Base-by-base conservation (phyloP, 345 rosid genomes). In the Heritiera littoralis region DNA sequence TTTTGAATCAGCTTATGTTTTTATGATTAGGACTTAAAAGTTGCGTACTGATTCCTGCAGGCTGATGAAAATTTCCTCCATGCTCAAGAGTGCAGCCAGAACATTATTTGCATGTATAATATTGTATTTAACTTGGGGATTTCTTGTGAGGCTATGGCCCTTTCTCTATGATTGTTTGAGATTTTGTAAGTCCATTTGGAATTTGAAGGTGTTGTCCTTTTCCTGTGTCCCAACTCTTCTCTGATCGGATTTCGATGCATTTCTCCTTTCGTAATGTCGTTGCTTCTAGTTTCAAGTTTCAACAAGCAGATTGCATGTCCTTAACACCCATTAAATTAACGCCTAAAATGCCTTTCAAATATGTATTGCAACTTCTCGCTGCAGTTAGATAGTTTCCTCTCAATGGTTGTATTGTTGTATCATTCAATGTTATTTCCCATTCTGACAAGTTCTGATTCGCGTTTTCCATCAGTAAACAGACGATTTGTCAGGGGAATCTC, bases 21-120 rank as follows among this genome's bases (percentile, higher is more conserved):
- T 17, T 17, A 41, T 41, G 49, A 66, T 66, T 66, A 40, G 49
- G 51, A 18, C 14, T 40, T 66, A 17, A 35, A 30, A 32, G 35
- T 23, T 61, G 41, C 40, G 1, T 28, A 61, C 17, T 30, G 40
- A 5, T 63, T 58, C 28, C 61, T 58, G 30, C 3, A n/a, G 28
- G 60, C 23, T 18, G 60, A 55, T 6, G 20, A 55, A 18, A 18
- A 18, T 61, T 12, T 12, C 64, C 64, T 59, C 35, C 32, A 20
- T 30, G 18, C 15, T 63, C 2, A 12, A 13, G 2, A 60, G 38
- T 30, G 17, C 66, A 32, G 80, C 41, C 11, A 66, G 55, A 66
- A 68, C 60, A 74, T 64, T 48, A 65, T 59, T 46, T 49, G 77
- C 54, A 70, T 78, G 77, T 76, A 68, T 17, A 72, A 60, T 49